Base-by-base conservation (phyloP, 768 basidiomycete species). In the Obba rivulosa region DNA sequence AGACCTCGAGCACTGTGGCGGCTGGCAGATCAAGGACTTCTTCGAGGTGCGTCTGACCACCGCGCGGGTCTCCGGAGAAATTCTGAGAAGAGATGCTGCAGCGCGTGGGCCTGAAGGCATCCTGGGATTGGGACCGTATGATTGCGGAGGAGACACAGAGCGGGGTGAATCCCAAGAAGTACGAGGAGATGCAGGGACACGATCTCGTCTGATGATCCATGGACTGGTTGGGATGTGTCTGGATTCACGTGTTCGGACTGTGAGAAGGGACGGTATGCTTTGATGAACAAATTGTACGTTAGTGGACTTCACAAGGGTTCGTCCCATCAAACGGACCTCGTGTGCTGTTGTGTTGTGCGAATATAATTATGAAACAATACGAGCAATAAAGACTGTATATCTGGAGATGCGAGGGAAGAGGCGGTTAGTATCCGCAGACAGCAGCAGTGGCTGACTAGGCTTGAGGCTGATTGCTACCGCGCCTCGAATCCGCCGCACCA, bases 1-100 rank as follows among this genome's bases (percentile, higher is more conserved):
- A 8, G 60, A 61, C 45, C 48, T 61, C 10, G 51, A 57, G 17
- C 34, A 50, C 28, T 61, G 60, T 50, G 48, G 53, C 0, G 52
- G 45, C 17, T 56, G 56, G 56, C 57, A 57, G 49, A 61, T 61
- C 52, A 61, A 61, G 54, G 55, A 58, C 47, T 60, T 61, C 54
- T 61, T 61, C 45, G 55, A 61, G 56, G 58, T 57, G 24, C 16
- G 50, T 46, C 24, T 16, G 22, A 24, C 5, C 34, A 28, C 17
- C 17, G 16, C 1, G 13, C 31, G 20, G n/a, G n/a, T 34, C 21
- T 34, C 4, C 11, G 11, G 20, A 3, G 5, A 20, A 35, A 38
- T 11, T 28, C 4, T 7, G 14, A 16, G 10, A 31, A 5, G 7
- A 18, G 8, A 7, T 35, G n/a, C 2, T 41, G 23, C 24, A 59